Conservation (phyloP, 257 asterid species). For the Plectranthus barbatus region DNA sequence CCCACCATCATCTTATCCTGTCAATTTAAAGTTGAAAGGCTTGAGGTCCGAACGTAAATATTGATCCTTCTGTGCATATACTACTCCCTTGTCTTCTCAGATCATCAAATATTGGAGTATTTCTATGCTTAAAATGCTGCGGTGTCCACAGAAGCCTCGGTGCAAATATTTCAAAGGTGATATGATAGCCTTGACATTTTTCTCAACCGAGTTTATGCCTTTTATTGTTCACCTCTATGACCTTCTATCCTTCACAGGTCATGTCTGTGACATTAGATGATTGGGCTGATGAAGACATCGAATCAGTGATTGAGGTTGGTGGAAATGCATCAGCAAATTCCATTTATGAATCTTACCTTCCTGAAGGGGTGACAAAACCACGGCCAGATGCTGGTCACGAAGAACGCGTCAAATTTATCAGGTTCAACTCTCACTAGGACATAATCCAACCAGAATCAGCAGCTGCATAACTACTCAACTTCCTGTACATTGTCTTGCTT, state of each 20-base stretch:
- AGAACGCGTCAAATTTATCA: slow-evolving; percentile 65
- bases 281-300: slow-evolving; percentile 88
- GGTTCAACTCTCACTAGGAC: too few relatives aligned
- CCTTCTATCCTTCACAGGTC: slow-evolving; percentile 43
- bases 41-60: neutral
- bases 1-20: neutral
- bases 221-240: neutral
- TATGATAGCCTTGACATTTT: neutral
- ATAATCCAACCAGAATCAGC: too few relatives aligned
- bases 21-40: neutral
- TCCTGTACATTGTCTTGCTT: neutral
- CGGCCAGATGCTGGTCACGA: slow-evolving; percentile 75
- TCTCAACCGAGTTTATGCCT: too few relatives aligned
- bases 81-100: slow-evolving; percentile 27
- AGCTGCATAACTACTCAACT: too few relatives aligned
- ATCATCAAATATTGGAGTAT: slow-evolving; percentile 89
- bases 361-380: slow-evolving; percentile 80
- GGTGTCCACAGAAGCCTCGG: slow-evolving; percentile 95
- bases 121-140: slow-evolving; percentile 87
- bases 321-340: slow-evolving; percentile 90
- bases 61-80: neutral
- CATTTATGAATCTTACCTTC: slow-evolving; percentile 89
- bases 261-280: slow-evolving; percentile 97
- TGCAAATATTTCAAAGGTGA: slow-evolving; percentile 70
- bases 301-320: slow-evolving; percentile 88